Conservation (phyloP, 2,329 filamentous ascomycete species). For the Proliferodiscus dingleyae region DNA sequence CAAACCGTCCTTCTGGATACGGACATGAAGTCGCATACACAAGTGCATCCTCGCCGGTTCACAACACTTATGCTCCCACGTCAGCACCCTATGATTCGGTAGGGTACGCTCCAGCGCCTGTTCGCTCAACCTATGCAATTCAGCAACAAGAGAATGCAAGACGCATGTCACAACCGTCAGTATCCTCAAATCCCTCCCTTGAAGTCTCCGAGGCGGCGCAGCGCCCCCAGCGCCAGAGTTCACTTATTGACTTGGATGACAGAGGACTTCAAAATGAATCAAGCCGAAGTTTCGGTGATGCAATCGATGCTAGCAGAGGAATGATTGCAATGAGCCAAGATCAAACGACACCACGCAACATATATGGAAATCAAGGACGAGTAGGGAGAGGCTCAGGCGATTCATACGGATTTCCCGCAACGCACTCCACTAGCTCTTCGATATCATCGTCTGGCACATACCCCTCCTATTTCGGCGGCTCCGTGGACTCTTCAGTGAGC, state of each 20-base stretch:
- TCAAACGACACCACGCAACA: conserved; percentile 76
- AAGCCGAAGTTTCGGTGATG: conserved; percentile 53
- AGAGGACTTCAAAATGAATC: conserved; percentile 31
- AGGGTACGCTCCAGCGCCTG: conserved; percentile 65
- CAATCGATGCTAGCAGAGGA: conserved; percentile 85
- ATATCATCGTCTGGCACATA: conserved; percentile 82
- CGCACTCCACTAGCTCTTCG: conserved; percentile 81
- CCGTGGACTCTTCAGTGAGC: conserved; percentile 77
- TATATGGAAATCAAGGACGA: conserved; percentile 66
- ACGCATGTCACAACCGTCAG: conserved; percentile 82
- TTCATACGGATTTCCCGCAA: conserved; percentile 85
- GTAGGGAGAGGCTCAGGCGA: conserved; percentile 68
- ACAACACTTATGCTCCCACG: conserved; percentile 26
- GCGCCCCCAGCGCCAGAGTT: conserved; percentile 48
- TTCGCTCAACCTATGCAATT: conserved; percentile 54
- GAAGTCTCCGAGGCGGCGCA: conserved; percentile 22
- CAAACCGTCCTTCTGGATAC: conserved; percentile 61
- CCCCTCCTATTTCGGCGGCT: conserved; percentile 78
- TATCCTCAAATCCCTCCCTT: conserved; percentile 50
- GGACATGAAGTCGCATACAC: conserved; percentile 61
- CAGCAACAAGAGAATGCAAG: conserved; percentile 47
- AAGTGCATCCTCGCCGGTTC: conserved; percentile 50
- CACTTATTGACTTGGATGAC: conserved; percentile 59
- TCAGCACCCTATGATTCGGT: conserved; percentile 70
- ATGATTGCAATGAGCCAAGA: conserved; percentile 97